Conservation (phyloP, 192 early-diverging fungal species). For the Dispira simplex region DNA sequence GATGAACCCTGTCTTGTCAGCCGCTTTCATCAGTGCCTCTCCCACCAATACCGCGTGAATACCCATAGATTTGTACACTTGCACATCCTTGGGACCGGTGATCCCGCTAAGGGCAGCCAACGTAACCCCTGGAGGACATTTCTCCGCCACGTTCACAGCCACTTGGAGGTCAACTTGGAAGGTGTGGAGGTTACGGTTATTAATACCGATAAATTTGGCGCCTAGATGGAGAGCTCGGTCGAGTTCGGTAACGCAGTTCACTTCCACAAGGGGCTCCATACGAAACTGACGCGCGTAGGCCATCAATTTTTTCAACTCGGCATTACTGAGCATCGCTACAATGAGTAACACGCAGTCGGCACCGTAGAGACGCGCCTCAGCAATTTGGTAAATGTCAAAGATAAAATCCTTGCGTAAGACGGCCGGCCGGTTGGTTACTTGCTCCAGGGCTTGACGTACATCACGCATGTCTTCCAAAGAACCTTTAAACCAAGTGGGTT, state of each 20-base stretch:
- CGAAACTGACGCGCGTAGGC: constrained; percentile 57
- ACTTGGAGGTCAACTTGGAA: constrained; percentile 90
- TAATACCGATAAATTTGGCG: constrained; percentile 87
- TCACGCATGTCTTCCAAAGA: constrained; percentile 77
- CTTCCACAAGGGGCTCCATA: constrained; percentile 99
- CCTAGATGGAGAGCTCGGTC: constrained; percentile 60
- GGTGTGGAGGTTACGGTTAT: constrained; percentile 94
- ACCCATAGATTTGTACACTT: constrained; percentile 56
- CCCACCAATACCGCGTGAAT: constrained; percentile 81
- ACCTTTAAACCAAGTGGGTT: constrained; percentile 99
- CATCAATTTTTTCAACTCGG: constrained; percentile 50
- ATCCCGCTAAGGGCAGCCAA: constrained; percentile 91
- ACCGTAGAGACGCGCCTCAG: constrained; percentile 87
- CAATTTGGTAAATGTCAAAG: constrained; percentile 87
- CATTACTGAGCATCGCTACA: constrained; percentile 76
- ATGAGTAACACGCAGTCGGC: constrained; percentile 95
- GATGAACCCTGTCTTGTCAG: constrained; percentile 63
- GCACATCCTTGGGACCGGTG: constrained; percentile 61
- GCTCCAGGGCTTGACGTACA: constrained; percentile 55
- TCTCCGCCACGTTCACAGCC: constrained; percentile 57
- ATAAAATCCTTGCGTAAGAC: constrained; percentile 97
- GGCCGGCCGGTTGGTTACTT: constrained; percentile 60
- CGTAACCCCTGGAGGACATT: constrained; percentile 58
- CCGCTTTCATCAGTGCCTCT: constrained; percentile 82
- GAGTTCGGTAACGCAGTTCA: constrained; percentile 88